These are phyloP conservation scores for Clarireedia hainanense DNA, from an alignment of 2,329 filamentous ascomycete genomes.

Conservation along the genomic window DNA sequence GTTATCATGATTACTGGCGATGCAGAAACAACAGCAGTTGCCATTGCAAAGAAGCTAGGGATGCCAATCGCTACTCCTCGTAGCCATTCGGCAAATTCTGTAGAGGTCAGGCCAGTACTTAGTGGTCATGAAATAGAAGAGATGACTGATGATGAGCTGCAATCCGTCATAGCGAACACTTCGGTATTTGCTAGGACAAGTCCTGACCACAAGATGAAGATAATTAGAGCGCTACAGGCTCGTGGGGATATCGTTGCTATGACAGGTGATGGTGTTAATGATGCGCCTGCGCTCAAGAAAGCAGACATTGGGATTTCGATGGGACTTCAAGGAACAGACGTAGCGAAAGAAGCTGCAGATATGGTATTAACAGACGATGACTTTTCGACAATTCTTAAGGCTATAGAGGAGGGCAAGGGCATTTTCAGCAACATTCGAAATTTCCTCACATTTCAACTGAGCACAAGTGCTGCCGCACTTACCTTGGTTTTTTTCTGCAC, in stretches of 20 bases:
- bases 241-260: slow-evolving; percentile 96
- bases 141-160: slow-evolving; percentile 80
- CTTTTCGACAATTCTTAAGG: slow-evolving; percentile 84
- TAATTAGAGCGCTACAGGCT: slow-evolving; percentile 82
- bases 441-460: slow-evolving; percentile 96
- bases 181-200: slow-evolving; percentile 95
- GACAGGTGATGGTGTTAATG: slow-evolving; percentile 97
- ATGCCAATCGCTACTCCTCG: slow-evolving; percentile 65
- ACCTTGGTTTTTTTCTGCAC: slow-evolving; percentile 89
- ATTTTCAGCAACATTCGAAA: slow-evolving; percentile 99
- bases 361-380: slow-evolving; percentile 90
- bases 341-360: slow-evolving; percentile 92
- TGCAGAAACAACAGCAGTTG: slow-evolving; percentile 86
- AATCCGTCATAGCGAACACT: slow-evolving; percentile 76
- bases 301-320: slow-evolving; percentile 98
- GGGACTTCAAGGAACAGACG: slow-evolving; percentile 90
- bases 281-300: slow-evolving; percentile 92
- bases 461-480: slow-evolving; percentile 89
- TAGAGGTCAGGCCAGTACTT: slow-evolving; percentile 64
- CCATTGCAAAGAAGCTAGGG: slow-evolving; percentile 89
- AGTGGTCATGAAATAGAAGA: slow-evolving; percentile 86
- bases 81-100: slow-evolving; percentile 45
- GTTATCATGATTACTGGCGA: slow-evolving; percentile 99
- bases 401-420: slow-evolving; percentile 97
- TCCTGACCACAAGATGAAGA: slow-evolving; percentile 97